Conservation (phyloP, 2,329 filamentous ascomycete genomes). For the Colletotrichum lentis region DNA sequence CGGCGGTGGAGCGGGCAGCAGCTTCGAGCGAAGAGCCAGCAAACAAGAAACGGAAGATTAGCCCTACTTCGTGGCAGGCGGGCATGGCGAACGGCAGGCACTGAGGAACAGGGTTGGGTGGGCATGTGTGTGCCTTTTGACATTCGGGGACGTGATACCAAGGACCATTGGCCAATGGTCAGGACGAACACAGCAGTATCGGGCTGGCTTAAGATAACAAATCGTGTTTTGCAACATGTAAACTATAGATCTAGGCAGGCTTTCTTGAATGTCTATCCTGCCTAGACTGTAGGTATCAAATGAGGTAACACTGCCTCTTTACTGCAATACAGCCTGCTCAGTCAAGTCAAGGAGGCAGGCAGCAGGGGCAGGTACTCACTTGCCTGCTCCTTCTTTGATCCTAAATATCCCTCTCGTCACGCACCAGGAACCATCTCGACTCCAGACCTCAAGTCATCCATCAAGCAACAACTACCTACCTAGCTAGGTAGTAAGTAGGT, state of each 20-base stretch:
- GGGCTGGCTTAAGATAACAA: constrained; percentile 23
- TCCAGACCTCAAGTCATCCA: too few species aligned
- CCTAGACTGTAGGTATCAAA: background rate
- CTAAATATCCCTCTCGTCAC: too few species aligned
- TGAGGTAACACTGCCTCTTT: too few species aligned
- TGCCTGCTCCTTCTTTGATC: too few species aligned
- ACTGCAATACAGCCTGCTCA: too few species aligned
- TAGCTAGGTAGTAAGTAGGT: too few species aligned
- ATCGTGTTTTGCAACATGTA: background rate
- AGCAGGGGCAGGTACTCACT: too few species aligned
- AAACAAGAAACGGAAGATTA: constrained; percentile 26
- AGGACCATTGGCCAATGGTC: background rate
- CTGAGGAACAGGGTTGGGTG: constrained; percentile 7
- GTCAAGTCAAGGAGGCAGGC: too few species aligned
- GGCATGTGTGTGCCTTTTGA: background rate
- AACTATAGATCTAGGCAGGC: background rate
- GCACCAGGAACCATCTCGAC: too few species aligned
- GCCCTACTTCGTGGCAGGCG: background rate
- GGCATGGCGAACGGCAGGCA: constrained; percentile 25
- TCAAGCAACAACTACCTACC: too few species aligned
- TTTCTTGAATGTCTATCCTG: background rate
- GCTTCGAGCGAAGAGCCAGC: constrained; percentile 15
- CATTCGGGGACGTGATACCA: constrained; percentile 2
- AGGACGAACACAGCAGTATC: constrained; percentile 7
- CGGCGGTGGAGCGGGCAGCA: constrained; percentile 6